These are phyloP conservation scores for Monosporascus sp. DNA, from an alignment of 2,329 filamentous ascomycete genomes.

Conservation along the genomic window DNA sequence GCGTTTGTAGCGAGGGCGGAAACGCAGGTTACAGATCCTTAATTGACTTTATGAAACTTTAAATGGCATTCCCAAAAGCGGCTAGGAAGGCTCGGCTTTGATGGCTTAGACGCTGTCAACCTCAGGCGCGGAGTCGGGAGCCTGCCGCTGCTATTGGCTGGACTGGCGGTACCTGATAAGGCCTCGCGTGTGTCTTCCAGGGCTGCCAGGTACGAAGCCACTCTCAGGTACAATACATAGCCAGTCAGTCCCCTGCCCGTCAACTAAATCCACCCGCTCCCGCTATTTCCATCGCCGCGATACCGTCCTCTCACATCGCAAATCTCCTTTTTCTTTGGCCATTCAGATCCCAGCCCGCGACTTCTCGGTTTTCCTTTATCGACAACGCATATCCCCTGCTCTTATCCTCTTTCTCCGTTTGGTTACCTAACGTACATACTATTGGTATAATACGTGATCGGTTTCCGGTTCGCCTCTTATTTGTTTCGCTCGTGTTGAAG, in stretches of 20 bases:
- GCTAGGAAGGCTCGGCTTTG: no score
- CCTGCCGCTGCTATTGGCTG: no score
- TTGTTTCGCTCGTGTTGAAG: neutral
- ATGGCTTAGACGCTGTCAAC: no score
- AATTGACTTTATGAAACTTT: no score
- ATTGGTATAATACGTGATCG: neutral
- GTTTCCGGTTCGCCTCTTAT: neutral
- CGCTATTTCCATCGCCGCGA: neutral
- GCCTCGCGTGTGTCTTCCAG: no score
- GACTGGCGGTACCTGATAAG: no score
- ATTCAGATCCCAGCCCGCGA: neutral
- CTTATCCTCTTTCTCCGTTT: neutral
- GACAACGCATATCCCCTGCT: neutral
- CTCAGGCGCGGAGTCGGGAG: no score
- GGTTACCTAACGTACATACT: neutral
- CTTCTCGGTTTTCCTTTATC: neutral
- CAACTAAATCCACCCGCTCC: neutral
- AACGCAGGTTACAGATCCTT: no score
- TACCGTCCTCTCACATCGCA: neutral
- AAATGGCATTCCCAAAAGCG: no score
- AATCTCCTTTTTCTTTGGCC: conserved; percentile 1
- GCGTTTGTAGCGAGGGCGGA: no score
- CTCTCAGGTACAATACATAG: neutral
- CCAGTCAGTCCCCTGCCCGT: neutral
- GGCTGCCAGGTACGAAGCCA: neutral